These are phyloP conservation scores for Colletotrichum sp. DNA, from an alignment of 2,329 filamentous ascomycete species.

Conservation along the genomic window DNA sequence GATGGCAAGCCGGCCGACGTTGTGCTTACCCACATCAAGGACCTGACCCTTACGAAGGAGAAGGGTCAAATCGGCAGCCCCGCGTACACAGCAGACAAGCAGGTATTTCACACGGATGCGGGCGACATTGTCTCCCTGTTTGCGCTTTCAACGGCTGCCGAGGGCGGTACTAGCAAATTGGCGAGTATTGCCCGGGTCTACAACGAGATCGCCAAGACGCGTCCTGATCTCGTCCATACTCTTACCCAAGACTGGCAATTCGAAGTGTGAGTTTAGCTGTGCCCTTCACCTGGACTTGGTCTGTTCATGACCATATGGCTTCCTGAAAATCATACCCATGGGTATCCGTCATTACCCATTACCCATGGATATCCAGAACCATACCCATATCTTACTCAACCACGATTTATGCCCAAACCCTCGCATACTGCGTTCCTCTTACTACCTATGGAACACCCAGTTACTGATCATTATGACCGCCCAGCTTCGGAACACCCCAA, in stretches of 20 bases:
- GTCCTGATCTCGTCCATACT: slow-evolving; percentile 66
- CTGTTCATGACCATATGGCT: neutral
- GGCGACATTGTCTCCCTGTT: slow-evolving; percentile 66
- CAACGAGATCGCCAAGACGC: slow-evolving; percentile 64
- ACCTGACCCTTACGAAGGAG: slow-evolving; percentile 48
- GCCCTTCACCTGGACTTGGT: neutral
- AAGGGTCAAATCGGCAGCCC: slow-evolving; percentile 57
- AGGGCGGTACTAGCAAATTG: slow-evolving; percentile 63
- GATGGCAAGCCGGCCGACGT: slow-evolving; percentile 53
- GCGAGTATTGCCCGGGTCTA: slow-evolving; percentile 65
- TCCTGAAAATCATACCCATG: no score
- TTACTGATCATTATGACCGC: neutral
- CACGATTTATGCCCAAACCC: neutral
- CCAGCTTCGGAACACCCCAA: slow-evolving; percentile 56
- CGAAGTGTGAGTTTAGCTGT: slow-evolving; percentile 38
- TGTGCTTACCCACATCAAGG: slow-evolving; percentile 66
- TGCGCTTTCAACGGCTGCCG: slow-evolving; percentile 54
- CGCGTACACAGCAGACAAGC: slow-evolving; percentile 65
- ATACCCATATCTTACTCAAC: neutral
- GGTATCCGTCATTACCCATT: no score
- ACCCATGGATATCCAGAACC: no score
- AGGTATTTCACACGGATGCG: slow-evolving; percentile 66
- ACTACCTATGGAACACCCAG: neutral
- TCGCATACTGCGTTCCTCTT: neutral
- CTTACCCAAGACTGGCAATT: slow-evolving; percentile 57